phyloP scores from a whole-genome alignment of 2,329 filamentous ascomycete species.

The Botrytis elliptica region DNA sequence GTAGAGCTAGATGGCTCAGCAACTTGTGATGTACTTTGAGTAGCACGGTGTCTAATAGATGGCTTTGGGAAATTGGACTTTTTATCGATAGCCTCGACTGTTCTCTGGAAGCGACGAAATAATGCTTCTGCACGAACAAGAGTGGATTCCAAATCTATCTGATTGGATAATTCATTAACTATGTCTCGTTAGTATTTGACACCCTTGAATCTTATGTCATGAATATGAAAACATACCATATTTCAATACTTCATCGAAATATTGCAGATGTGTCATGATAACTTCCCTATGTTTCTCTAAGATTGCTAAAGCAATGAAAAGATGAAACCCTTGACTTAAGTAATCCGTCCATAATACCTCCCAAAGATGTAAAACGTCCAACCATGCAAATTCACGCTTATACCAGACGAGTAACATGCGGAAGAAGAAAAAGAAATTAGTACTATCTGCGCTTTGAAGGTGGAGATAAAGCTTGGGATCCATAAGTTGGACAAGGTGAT shows the following conservation, averaged over 20 bases:
- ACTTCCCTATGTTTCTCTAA: slow-evolving; percentile 94
- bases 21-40: background rate
- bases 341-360: slow-evolving; percentile 94
- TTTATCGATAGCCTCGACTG: slow-evolving; percentile 89
- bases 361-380: slow-evolving; percentile 84
- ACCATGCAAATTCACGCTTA: slow-evolving; percentile 93
- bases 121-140: slow-evolving; percentile 85
- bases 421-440: slow-evolving; percentile 99
- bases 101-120: slow-evolving; percentile 82
- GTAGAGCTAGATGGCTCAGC: background rate
- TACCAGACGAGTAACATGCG: slow-evolving; percentile 99
- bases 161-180: slow-evolving; percentile 95
- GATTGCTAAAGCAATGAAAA: slow-evolving; percentile 92
- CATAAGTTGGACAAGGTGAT: slow-evolving; percentile 95
- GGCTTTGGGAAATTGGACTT: slow-evolving; percentile 78
- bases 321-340: slow-evolving; percentile 82
- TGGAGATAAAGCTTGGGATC: slow-evolving; percentile 93
- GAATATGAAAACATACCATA: slow-evolving; percentile 62
- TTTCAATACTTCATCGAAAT: slow-evolving; percentile 97
- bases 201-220: background rate
- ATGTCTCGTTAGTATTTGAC: slow-evolving; percentile 2
- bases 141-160: slow-evolving; percentile 85
- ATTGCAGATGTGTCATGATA: slow-evolving; percentile 89
- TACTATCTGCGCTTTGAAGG: slow-evolving; percentile 85
- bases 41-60: slow-evolving; percentile 37